Base-by-base conservation (phyloP, 164 flowering plant species). In the Liriodendron chinense region DNA sequence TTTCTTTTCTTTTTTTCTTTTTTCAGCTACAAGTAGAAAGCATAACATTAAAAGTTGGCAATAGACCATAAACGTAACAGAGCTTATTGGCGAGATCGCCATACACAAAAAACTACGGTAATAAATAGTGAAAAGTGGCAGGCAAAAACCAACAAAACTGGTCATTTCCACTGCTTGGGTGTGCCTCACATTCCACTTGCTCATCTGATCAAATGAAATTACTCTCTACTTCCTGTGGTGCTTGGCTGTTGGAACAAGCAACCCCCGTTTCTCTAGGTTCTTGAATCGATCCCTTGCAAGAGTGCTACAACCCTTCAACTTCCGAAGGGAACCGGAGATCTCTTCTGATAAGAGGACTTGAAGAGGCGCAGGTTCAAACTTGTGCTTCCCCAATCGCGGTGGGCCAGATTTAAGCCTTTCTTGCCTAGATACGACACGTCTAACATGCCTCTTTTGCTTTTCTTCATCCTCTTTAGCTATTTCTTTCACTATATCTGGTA, bases 291-390 rank as follows among this genome's bases (percentile, higher is more conserved):
- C 99, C 79, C 86, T 89, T 47, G 90, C 88, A n/a, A 96, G 91
- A 20, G 99, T 94, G 85, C 85, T 86, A 78, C 98, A 94, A n/a
- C 89, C 98, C 98, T 96, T 93, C 69, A 96, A 81, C 84, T 92
- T 89, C 2, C 99, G 89, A 63, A 96, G 90, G 12, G 98, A 96
- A 56, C 99, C 98, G 61, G 91, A 85, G 47, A 92, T 86, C 75
- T 96, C 99, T 84, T 96, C 99, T 13, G 99, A 81, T 78, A 96
- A 80, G 48, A 96, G 83, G 47, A 96, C 98, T 84, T 96, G 98
- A 71, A 80, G 43, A 26, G 97, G 97, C 22, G 97, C 95, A 69
- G 99, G 98, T 84, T 86, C 84, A 82, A 94, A 96, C 99, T 92
- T 94, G 87, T 88, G 86, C 79, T 85, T 96, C 62, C 99, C 99